Conservation (phyloP, 2,329 filamentous ascomycete species). For the Aspergillus fumigatus region DNA sequence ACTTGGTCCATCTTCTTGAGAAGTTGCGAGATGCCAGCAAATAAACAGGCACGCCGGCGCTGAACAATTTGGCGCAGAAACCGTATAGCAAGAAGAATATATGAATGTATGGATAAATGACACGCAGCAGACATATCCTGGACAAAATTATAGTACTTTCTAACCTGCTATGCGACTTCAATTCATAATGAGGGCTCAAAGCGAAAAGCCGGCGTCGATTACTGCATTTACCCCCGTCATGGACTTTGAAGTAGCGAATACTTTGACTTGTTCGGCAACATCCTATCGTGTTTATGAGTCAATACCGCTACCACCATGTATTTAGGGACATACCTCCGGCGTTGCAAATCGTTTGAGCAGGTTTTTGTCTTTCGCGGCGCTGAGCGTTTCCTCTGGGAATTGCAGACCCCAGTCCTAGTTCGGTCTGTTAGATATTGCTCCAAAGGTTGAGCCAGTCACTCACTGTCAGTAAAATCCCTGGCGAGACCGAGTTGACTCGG, state of each 20-base stretch:
- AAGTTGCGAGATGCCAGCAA: no score
- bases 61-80: no score
- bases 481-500: constrained; percentile 3
- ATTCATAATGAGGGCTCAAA: background rate
- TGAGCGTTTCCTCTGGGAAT: constrained; percentile 1
- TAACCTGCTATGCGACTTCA: no score
- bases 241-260: background rate
- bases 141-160: no score
- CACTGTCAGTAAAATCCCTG: constrained; percentile 5
- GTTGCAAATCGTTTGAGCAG: constrained; percentile 3
- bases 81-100: no score
- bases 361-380: constrained; percentile 1
- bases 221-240: constrained; percentile 3
- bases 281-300: background rate
- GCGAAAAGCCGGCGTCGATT: constrained; percentile 3
- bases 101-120: no score
- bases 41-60: no score
- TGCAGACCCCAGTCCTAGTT: constrained; percentile 3
- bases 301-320: no score
- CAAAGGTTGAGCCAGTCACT: background rate
- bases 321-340: constrained; percentile 1
- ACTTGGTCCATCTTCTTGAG: no score
- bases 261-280: constrained; percentile 2
- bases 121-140: no score
- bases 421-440: background rate